A percentile compares a stretch with the other conserved stretches of the same genome.
phyloP scores from a whole-genome alignment of 164 flowering plant species.

The Tetrastigma voinierianum region DNA sequence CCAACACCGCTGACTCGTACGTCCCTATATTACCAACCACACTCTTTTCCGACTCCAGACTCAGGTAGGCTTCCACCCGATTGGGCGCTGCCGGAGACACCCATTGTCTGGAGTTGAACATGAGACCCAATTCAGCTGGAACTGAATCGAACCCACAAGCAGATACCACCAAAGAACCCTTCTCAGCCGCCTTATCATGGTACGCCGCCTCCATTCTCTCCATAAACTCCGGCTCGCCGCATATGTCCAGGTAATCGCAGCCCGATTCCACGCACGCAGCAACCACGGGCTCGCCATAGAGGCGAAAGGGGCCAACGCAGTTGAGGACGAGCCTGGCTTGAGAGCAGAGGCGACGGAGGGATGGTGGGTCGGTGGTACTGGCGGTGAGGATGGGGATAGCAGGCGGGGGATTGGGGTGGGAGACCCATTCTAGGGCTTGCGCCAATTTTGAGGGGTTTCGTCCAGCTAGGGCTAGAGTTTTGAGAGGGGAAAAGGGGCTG shows the following conservation, averaged over 20 bases:
- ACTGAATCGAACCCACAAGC: constrained; percentile 88
- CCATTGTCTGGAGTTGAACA: constrained; percentile 79
- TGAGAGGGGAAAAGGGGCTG: constrained; percentile 54
- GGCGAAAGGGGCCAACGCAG: constrained; percentile 85
- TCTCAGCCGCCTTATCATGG: constrained; percentile 53
- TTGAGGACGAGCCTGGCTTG: constrained; percentile 58
- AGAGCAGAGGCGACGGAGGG: constrained; percentile 49
- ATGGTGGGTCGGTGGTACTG: constrained; percentile 50
- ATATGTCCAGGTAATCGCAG: constrained; percentile 72
- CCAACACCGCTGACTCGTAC: constrained; percentile 72
- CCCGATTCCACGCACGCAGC: constrained; percentile 64
- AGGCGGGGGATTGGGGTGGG: constrained; percentile 54
- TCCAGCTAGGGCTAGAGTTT: constrained; percentile 70
- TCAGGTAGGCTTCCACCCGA: constrained; percentile 64
- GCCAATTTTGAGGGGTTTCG: constrained; percentile 40
- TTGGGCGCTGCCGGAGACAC: constrained; percentile 39
- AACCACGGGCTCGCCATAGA: constrained; percentile 73
- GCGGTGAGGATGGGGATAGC: constrained; percentile 53
- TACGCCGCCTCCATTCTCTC: constrained; percentile 67
- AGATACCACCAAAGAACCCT: constrained; percentile 61
- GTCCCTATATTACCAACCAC: constrained; percentile 75
- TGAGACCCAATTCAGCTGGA: constrained; percentile 73
- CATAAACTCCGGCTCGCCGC: constrained; percentile 92
- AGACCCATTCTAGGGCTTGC: constrained; percentile 65
- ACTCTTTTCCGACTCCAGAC: constrained; percentile 66